Percentiles rank a stretch among this genome's conserved stretches.
Conservation (phyloP, 83 land plant genomes). For the Picea abies region DNA sequence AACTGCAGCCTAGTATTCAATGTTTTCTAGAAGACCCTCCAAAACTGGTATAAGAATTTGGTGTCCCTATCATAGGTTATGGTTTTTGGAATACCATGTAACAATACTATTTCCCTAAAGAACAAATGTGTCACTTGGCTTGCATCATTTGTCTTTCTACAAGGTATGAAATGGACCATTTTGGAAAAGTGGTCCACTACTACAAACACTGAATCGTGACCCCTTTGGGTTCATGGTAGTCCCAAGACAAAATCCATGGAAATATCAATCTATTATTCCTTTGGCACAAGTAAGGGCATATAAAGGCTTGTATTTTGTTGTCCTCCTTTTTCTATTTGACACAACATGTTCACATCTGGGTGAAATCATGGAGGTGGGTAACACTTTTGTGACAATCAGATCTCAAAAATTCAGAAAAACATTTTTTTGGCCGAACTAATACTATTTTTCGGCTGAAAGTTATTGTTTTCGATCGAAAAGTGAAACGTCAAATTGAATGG, state of each 20-base stretch:
- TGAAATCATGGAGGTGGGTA: too few species aligned
- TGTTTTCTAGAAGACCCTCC: conserved; percentile 1
- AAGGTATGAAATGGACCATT: conserved; percentile 25
- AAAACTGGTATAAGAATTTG: conserved; percentile 17
- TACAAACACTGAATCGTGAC: not conserved
- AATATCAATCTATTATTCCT: not conserved
- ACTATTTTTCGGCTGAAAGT: too few species aligned
- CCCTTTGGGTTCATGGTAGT: conserved; percentile 14
- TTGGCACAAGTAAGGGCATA: not conserved
- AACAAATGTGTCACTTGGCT: not conserved
- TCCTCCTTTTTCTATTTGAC: not conserved
- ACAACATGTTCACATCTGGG: too few species aligned
- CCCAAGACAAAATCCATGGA: not conserved
- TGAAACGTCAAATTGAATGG: too few species aligned
- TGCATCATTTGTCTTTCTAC: conserved; percentile 19
- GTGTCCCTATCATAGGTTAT: conserved; percentile 21
- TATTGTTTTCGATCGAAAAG: too few species aligned
- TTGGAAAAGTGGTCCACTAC: conserved; percentile 6
- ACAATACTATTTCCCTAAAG: conserved; percentile 13
- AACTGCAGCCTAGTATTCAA: not conserved
- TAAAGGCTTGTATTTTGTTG: not conserved
- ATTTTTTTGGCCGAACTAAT: too few species aligned
- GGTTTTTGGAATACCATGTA: conserved; percentile 24
- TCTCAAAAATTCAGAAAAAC: too few species aligned
- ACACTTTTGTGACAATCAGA: too few species aligned